Base-by-base conservation (phyloP, 495 filamentous ascomycete genomes). In the Paragyromitra xinjiangensis region DNA sequence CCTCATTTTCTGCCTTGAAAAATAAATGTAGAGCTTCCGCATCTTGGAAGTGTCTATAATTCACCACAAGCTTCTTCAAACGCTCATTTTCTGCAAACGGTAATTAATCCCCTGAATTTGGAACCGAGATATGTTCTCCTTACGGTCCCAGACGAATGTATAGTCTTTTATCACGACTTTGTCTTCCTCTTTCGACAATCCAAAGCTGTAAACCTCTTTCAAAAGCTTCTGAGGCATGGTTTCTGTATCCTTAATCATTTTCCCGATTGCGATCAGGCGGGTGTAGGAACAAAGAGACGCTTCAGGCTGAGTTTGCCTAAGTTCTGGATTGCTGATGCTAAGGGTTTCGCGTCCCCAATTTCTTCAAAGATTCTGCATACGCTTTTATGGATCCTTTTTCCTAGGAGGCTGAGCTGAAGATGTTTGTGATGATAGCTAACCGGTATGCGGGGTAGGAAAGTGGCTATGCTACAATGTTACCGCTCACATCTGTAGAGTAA, bases 11-110 rank as follows among this genome's bases (percentile, higher is more conserved):
- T 24, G 50, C 55, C 16, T 50, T 67, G 29, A 73, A 73, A 16
- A 73, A 73, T 11, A 24, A 19, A 11, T 55, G 39, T 19, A 73
- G 22, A 19, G 42, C 63, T 39, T 48, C 71, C 1, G 63, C 62
- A 40, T 73, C 71, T 39, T 73, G 71, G 42, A 73, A 73, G 26
- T 73, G 71, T 26, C 71, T 66, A 34, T 73, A 73, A 24, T 67
- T 67, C 24, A 73, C 53, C 44, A 73, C 53, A 11, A 73, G 44
- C n/a, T 37, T 73, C 22, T 73, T 66, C 2, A 73, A 24, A 1
- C 42, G 19, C 11, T 37, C 70, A 8, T 53, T 24, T 14, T 67
- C 71, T 73, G 14, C 0, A 58, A 22, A 42, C 5, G 6, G 40
- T 42, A 48, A 34, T 65, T 65, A 65, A 50, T 29, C 19, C 12